A percentile compares a stretch with the other conserved stretches of the same genome.
phyloP scores from a whole-genome alignment of 176 grass and related monocot species.

The Oryza nivara region DNA sequence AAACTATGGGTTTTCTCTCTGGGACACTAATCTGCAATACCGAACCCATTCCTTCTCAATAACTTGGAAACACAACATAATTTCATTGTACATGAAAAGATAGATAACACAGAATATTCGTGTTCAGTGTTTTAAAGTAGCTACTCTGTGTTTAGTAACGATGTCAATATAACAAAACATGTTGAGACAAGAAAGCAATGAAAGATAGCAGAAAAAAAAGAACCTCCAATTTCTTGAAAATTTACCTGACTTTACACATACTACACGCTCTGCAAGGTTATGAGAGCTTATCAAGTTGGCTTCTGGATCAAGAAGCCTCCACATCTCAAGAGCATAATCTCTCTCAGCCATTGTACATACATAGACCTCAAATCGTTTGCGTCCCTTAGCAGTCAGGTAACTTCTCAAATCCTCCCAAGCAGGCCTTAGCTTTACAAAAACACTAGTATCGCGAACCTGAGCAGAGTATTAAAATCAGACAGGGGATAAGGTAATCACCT shows the following conservation, averaged over 20 bases:
- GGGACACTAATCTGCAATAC: not conserved
- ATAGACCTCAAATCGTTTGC: slow-evolving; percentile 97
- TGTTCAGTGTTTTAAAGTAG: not conserved
- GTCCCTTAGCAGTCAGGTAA: slow-evolving; percentile 92
- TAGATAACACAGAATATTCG: slow-evolving; percentile 9
- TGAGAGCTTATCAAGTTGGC: slow-evolving; percentile 70
- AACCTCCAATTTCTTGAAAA: slow-evolving; percentile 16
- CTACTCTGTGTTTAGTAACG: not conserved
- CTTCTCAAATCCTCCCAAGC: slow-evolving; percentile 98
- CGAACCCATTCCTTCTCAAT: slow-evolving; percentile 6
- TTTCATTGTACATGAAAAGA: not conserved
- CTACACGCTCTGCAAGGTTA: slow-evolving; percentile 75
- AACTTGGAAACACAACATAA: slow-evolving; percentile 12
- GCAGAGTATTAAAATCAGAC: slow-evolving; percentile 25
- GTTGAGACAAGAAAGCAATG: slow-evolving; percentile 21
- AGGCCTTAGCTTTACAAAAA: slow-evolving; percentile 96
- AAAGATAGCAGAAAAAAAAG: slow-evolving; percentile 1
- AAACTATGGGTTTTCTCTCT: not conserved
- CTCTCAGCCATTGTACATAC: slow-evolving; percentile 98
- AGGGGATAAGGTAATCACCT: slow-evolving; percentile 13
- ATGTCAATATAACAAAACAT: slow-evolving; percentile 25
- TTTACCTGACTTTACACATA: slow-evolving; percentile 90
- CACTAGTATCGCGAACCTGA: slow-evolving; percentile 95
- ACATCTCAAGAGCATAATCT: slow-evolving; percentile 98
- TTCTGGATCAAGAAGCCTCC: slow-evolving; percentile 98